phyloP scores from a whole-genome alignment of 495 filamentous ascomycete species.

The Xylaria venustula region DNA sequence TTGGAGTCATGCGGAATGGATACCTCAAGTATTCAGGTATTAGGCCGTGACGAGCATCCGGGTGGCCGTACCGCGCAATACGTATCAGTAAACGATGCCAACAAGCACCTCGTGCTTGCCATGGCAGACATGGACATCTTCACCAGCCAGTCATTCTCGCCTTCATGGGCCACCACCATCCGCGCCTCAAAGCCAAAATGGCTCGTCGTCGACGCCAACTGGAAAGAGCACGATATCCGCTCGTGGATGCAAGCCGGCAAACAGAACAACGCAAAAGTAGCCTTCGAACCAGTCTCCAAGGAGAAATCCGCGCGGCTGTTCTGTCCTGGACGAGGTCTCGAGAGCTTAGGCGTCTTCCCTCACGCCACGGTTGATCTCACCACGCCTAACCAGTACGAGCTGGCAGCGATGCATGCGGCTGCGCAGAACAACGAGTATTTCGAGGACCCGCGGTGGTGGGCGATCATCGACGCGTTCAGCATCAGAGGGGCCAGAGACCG shows the following conservation, averaged over 20 bases:
- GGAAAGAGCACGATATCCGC: constrained; percentile 60
- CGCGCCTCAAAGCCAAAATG: constrained; percentile 59
- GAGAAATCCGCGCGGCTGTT: constrained; percentile 75
- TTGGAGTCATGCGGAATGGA: constrained; percentile 63
- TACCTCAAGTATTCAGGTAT: constrained; percentile 57
- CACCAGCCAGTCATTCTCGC: constrained; percentile 48
- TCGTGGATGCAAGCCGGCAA: constrained; percentile 62
- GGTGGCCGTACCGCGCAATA: constrained; percentile 79
- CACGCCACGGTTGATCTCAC: constrained; percentile 62
- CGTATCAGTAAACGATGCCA: constrained; percentile 78
- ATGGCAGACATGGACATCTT: constrained; percentile 96
- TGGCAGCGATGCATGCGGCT: constrained; percentile 68
- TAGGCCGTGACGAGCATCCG: constrained; percentile 46
- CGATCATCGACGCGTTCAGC: constrained; percentile 73
- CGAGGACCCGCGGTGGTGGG: constrained; percentile 71
- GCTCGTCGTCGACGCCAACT: constrained; percentile 83
- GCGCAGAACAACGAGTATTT: constrained; percentile 65
- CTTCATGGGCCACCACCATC: constrained; percentile 61
- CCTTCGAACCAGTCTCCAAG: constrained; percentile 88
- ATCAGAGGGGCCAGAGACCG: constrained; percentile 59
- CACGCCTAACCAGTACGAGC: constrained; percentile 80
- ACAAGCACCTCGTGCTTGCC: constrained; percentile 77
- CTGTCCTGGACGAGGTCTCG: constrained; percentile 28
- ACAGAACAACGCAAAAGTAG: constrained; percentile 53
- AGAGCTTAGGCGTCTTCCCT: constrained; percentile 55